A percentile compares a stretch with the other conserved stretches of the same genome.
Evolutionary conservation across 2,329 filamentous ascomycete species (phyloP).

Genomic region (Berkeleyomyces rouxiae): DNA sequence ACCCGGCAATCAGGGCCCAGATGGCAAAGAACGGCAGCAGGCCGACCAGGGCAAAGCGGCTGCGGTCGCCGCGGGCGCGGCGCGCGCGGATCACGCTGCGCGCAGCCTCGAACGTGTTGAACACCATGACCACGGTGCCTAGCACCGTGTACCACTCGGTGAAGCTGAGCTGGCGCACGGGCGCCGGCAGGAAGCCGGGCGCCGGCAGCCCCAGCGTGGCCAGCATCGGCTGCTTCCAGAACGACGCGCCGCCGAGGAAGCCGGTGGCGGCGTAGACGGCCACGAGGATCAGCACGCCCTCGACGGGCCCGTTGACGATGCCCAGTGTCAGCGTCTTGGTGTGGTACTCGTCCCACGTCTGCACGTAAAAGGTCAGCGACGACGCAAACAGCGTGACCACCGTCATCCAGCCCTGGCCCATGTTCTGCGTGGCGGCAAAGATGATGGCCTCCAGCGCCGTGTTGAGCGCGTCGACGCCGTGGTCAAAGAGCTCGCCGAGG

Average conservation of each 20-base stretch:
- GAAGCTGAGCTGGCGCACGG: conserved; percentile 64
- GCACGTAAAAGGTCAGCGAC: conserved; percentile 90
- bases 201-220: conserved; percentile 48
- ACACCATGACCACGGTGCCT: conserved; percentile 61
- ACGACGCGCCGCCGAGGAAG: conserved; percentile 69
- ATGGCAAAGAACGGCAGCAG: conserved; percentile 64
- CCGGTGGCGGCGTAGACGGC: conserved; percentile 71
- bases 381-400: conserved; percentile 69
- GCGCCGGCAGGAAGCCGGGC: conserved; percentile 23
- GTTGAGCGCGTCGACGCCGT: conserved; percentile 92
- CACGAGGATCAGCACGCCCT: conserved; percentile 76
- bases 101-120: conserved; percentile 68
- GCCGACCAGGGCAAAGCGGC: conserved; percentile 61
- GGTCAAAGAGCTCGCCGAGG: conserved; percentile 90
- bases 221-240: conserved; percentile 80
- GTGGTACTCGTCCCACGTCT: conserved; percentile 99
- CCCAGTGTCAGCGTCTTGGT: conserved; percentile 90
- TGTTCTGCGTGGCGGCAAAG: conserved; percentile 81
- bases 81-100: conserved; percentile 73
- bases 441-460: conserved; percentile 85
- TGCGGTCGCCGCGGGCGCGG: conserved; percentile 53
- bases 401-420: conserved; percentile 84
- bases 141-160: conserved; percentile 88
- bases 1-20: conserved; percentile 62
- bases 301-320: conserved; percentile 82